phyloP scores from a whole-genome alignment of 768 basidiomycete genomes.

The Boletus coccyginus region DNA sequence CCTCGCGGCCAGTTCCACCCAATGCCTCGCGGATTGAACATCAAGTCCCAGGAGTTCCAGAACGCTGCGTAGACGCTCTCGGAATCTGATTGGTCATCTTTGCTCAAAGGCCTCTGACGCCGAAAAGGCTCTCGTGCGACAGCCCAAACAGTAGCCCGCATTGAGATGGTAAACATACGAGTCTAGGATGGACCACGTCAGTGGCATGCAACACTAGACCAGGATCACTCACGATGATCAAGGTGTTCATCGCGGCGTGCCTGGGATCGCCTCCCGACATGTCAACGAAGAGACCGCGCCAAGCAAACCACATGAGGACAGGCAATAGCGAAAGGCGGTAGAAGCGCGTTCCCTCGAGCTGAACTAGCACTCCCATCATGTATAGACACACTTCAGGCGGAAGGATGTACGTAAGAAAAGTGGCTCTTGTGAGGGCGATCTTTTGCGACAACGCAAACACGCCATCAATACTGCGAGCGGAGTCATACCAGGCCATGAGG shows the following conservation, averaged over 20 bases:
- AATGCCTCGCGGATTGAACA: conserved; percentile 19
- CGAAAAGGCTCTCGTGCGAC: conserved; percentile 5
- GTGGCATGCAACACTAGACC: too few species aligned
- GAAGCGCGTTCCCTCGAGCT: not conserved
- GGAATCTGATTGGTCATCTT: not conserved
- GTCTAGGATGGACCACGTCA: not conserved
- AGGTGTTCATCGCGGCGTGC: too few species aligned
- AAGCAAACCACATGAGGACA: conserved; percentile 23
- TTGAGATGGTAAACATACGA: conserved; percentile 9
- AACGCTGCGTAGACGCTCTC: conserved; percentile 4
- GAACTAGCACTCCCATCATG: too few species aligned
- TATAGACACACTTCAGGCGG: too few species aligned
- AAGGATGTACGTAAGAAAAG: too few species aligned
- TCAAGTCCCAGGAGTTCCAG: conserved; percentile 26
- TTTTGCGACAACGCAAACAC: too few species aligned
- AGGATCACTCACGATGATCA: too few species aligned
- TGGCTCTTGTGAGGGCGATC: too few species aligned
- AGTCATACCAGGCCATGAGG: too few species aligned
- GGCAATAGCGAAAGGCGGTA: conserved; percentile 49
- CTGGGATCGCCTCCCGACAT: too few species aligned
- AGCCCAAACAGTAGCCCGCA: conserved; percentile 18
- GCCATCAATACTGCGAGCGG: too few species aligned
- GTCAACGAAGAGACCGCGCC: too few species aligned
- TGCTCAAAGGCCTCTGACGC: not conserved
- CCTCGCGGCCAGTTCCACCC: conserved; percentile 25